Base-by-base conservation (phyloP, 331 rosid genomes). In the Quercus lobata region DNA sequence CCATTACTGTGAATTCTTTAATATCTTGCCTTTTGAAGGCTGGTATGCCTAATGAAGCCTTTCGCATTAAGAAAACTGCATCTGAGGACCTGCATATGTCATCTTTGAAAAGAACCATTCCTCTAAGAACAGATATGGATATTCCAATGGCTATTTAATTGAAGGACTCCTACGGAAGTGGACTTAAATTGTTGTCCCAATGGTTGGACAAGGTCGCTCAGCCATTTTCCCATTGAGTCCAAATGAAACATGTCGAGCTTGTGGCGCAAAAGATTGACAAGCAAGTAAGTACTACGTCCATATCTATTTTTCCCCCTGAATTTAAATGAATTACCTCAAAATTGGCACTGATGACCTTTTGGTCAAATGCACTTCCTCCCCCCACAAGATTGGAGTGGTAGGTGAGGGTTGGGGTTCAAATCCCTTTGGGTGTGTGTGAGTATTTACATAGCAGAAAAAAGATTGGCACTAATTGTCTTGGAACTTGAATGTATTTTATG, bases 11-110 rank as follows among this genome's bases (percentile, higher is more conserved):
- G 56, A 74, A 87, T 79, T 82, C 90, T 68, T 87, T 94, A 81
- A 81, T 84, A 71, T 89, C 96, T 69, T 91, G 96, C 81, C 93
- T 92, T 77, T 71, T 83, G 81, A 94, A 94, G 85, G 90, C 97
- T 82, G 98, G 98, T 71, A 89, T 92, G 97, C 91, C 94, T 79
- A 74, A 79, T 65, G 91, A 92, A 74, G 98, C 94, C 79, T 75
- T 82, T 55, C 85, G 24, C 71, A 77, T 92, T 63, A 87, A 86
- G 79, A 70, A 84, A 88, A 69, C 79, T 44, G 83, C 77, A 25
- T 62, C 25, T 22, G 78, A 80, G 86, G 84, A 76, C 58, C 71
- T 71, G 71, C 77, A 76, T 7, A 32, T 17, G 34, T 56, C 72
- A 46, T 79, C 88, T 55, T 57, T 70, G 25, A 75, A 75, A 78